These are phyloP conservation scores for Wickerhamiella lipophila DNA, from an alignment of 805 yeast species.

Conservation along the genomic window DNA sequence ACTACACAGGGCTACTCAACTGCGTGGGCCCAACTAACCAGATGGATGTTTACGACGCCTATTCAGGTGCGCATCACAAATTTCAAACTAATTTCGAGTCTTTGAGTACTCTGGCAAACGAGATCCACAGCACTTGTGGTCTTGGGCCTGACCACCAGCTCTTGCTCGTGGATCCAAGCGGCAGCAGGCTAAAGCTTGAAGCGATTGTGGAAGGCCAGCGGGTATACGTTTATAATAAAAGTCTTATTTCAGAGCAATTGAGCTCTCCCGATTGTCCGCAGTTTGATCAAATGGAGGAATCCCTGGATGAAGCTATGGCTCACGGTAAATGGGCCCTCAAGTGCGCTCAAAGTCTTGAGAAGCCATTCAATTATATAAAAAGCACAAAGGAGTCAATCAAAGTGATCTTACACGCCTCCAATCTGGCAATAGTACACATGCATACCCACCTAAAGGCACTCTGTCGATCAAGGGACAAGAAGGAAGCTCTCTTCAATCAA, in stretches of 20 bases:
- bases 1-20: no score
- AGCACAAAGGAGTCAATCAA: background rate
- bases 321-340: constrained; percentile 8
- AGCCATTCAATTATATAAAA: background rate
- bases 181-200: constrained; percentile 22
- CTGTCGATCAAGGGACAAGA: constrained; percentile 7
- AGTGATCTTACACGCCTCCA: constrained; percentile 7
- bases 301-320: background rate
- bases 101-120: background rate
- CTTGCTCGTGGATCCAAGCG: constrained; percentile 22
- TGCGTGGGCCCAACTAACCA: no score
- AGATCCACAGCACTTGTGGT: constrained; percentile 14
- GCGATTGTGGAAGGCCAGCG: constrained; percentile 20
- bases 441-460: constrained; percentile 5
- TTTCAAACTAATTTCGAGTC: constrained; percentile 18
- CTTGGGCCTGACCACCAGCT: constrained; percentile 21
- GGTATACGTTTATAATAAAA: constrained; percentile 23
- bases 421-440: constrained; percentile 13
- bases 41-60: constrained; percentile 24
- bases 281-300: background rate
- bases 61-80: constrained; percentile 19
- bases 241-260: constrained; percentile 10
- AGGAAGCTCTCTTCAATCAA: background rate
- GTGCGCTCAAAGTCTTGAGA: background rate
- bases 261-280: background rate